Conservation (phyloP, 495 filamentous ascomycete species). For the Friedmanniomyces endolithicus region DNA sequence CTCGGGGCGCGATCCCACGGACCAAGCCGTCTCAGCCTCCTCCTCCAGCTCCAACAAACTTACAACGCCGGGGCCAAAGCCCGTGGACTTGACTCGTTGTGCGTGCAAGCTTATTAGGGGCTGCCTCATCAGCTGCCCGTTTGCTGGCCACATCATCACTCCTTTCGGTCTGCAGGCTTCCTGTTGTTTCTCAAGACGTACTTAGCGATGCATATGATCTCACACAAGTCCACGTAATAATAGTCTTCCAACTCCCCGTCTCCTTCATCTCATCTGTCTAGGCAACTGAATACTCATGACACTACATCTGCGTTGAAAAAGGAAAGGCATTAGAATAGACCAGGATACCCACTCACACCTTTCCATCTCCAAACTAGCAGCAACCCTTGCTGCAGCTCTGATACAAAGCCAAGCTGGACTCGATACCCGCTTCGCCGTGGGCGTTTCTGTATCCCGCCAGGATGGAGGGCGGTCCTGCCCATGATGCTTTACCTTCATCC, state of each 20-base stretch:
- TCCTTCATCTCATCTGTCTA: no score
- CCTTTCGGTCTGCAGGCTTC: background rate
- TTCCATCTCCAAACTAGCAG: background rate
- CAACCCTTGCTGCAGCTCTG: background rate
- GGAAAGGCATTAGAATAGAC: no score
- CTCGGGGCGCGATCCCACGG: no score
- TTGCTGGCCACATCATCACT: background rate
- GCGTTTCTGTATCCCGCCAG: background rate
- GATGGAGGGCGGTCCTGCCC: constrained; percentile 2
- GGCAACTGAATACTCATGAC: no score
- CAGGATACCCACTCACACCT: background rate
- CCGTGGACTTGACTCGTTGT: no score
- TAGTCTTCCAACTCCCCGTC: no score
- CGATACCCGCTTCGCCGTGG: constrained; percentile 9
- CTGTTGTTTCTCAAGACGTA: no score
- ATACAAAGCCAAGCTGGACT: constrained; percentile 7
- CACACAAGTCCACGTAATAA: no score
- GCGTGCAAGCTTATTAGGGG: background rate
- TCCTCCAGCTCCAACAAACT: background rate
- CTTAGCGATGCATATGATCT: background rate
- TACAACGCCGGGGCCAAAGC: no score
- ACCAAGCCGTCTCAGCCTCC: no score
- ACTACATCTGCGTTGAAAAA: no score
- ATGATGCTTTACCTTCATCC: background rate
- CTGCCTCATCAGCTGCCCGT: background rate